Evolutionary conservation across 441 rosid species (phyloP), one percentile per base, ranked within the genome.

Genomic region (Euphorbia celastroides): DNA sequence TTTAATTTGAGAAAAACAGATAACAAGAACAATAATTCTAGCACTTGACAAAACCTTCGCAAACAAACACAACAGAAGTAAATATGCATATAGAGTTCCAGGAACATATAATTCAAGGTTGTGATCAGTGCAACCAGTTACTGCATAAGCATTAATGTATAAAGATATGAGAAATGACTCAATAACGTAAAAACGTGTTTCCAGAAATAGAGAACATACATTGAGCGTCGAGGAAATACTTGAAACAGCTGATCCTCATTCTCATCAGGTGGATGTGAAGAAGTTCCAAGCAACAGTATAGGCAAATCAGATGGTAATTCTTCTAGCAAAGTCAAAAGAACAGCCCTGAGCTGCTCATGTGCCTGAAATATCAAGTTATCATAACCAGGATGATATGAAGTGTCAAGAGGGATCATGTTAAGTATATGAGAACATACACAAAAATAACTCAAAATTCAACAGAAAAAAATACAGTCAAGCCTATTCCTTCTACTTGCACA

Each of bases 281-380:
- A 81, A 71, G 92, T 83, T 67, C 98, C 99, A 64, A 95, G 90
- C 66, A 95, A 85, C 72, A 92, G 72, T 74, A 95, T 83, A 7
- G 99, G 96, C 42, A 87, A 72, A 73, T 92, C 86, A 41, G 99
- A 92, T 2, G 97, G 97, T 74, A 92, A 67, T 80, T 92, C 98
- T 79, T 95, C 99, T 77, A 92, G 81, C 65, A 95, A 81, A 65
- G 99, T 87, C 78, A 84, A 78, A 55, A 95, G 82, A 68, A 95
- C 95, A 70, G 95, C 98, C 78, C 89, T 85, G 32, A 95, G 95
- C 78, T 95, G 99, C 57, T 95, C 97, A 73, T 90, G 92, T 41
- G 97, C 97, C 98, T 95, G 89, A 79, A 84, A 74, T 52, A 70
- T 74, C 75, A 75, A 79, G 50, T 36, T 57, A 56, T 62, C 32